Percentiles rank a stretch among this genome's conserved stretches.
These are phyloP conservation scores for Dothidotthia symphoricarpi DNA, from an alignment of 2,329 filamentous ascomycete genomes.

Conservation along the genomic window DNA sequence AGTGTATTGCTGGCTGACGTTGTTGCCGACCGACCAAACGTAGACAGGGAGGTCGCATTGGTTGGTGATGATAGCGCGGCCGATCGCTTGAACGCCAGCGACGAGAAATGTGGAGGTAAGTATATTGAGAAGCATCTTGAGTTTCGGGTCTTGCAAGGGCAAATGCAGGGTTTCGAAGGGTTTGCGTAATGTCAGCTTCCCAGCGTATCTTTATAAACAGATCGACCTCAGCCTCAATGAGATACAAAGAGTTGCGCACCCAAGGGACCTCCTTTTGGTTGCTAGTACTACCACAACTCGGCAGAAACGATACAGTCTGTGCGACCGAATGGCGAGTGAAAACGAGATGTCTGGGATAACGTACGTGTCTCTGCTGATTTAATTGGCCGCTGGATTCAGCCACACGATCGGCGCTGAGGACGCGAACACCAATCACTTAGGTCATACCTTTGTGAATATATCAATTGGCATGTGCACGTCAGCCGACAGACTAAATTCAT, in stretches of 20 bases:
- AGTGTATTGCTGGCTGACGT: slow-evolving; percentile 13
- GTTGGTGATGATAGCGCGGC: slow-evolving; percentile 33
- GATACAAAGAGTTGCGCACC: neutral
- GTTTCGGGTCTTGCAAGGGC: neutral
- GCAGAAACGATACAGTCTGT: slow-evolving; percentile 3
- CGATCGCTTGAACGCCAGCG: slow-evolving; percentile 16
- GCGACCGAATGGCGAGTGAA: slow-evolving; percentile 3
- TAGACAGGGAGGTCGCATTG: slow-evolving; percentile 30
- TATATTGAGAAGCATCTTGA: neutral
- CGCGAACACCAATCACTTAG: slow-evolving; percentile 8
- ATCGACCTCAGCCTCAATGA: neutral
- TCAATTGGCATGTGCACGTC: neutral
- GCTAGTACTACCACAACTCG: neutral
- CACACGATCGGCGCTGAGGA: slow-evolving; percentile 9
- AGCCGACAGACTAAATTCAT: neutral
- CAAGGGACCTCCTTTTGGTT: neutral
- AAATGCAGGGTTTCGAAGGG: neutral
- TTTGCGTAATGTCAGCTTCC: neutral
- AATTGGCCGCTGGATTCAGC: slow-evolving; percentile 20
- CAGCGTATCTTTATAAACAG: neutral
- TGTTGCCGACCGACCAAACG: slow-evolving; percentile 31
- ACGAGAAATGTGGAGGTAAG: slow-evolving; percentile 4
- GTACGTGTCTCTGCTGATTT: slow-evolving; percentile 6
- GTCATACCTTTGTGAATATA: neutral
- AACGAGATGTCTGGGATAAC: slow-evolving; percentile 8